Evolutionary conservation across 768 basidiomycete species (phyloP).

Genomic region (Heimioporus sp.): DNA sequence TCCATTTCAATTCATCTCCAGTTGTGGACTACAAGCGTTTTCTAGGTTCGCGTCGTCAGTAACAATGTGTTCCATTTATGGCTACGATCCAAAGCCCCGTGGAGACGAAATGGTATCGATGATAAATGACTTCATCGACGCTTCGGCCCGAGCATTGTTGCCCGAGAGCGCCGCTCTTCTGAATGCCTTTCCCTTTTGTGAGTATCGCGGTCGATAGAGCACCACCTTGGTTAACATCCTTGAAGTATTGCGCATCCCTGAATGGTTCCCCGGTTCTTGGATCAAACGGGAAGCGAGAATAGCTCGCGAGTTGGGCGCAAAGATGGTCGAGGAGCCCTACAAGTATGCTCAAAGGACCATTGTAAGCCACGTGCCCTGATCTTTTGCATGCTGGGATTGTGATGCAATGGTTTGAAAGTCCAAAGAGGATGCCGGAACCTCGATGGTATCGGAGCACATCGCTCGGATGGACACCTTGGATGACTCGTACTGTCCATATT

Average conservation of each 20-base stretch:
- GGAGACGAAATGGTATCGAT: background rate
- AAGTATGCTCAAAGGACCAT: background rate
- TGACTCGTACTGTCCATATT: too few species aligned
- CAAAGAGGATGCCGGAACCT: too few species aligned
- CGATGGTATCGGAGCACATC: too few species aligned
- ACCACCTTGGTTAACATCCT: background rate
- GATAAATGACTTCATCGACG: background rate
- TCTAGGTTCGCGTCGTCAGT: too few species aligned
- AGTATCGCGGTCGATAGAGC: background rate
- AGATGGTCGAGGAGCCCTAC: background rate
- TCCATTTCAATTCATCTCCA: too few species aligned
- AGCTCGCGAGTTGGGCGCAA: background rate
- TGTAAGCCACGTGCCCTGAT: background rate
- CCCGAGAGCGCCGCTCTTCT: background rate
- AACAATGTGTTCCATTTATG: too few species aligned
- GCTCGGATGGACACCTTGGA: background rate
- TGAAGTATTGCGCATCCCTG: background rate
- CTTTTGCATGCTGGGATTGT: background rate
- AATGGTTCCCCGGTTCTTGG: background rate
- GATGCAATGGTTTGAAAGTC: too few species aligned
- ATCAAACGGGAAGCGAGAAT: background rate
- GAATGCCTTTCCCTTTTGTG: background rate
- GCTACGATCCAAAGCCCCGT: background rate
- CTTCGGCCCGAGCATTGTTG: background rate
- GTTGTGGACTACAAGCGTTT: too few species aligned